A percentile compares a stretch with the other conserved stretches of the same genome.
Conservation (phyloP, 2,329 filamentous ascomycete species). For the Trichoderma atroviride region DNA sequence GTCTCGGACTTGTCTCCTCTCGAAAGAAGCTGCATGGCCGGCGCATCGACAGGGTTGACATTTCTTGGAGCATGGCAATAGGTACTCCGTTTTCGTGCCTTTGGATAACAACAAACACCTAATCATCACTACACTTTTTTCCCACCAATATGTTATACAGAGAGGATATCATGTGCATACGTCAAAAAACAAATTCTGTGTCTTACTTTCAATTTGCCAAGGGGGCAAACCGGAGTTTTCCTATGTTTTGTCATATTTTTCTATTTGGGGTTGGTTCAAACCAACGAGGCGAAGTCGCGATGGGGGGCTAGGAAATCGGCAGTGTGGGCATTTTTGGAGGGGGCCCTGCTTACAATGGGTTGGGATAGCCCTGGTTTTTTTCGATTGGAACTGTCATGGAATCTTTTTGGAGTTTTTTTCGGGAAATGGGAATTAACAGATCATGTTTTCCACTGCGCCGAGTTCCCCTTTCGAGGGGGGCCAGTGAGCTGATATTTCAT, state of each 20-base stretch:
- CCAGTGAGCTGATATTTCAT: not conserved
- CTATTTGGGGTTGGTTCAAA: conserved; percentile 17
- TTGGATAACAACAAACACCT: not conserved
- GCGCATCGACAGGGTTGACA: conserved; percentile 18
- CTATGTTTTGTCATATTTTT: conserved; percentile 19
- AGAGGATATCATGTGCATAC: conserved; percentile 27
- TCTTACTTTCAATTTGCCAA: not conserved
- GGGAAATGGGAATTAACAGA: not conserved
- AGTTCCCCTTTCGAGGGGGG: not conserved
- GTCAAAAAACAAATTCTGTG: conserved; percentile 9
- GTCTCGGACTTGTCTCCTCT: not conserved
- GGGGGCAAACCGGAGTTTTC: not conserved
- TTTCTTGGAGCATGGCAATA: not conserved
- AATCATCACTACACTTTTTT: conserved; percentile 2
- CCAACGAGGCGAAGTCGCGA: conserved; percentile 22
- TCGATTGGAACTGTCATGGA: not conserved
- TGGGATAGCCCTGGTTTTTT: conserved; percentile 4
- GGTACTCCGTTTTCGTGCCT: not conserved
- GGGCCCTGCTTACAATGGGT: conserved; percentile 18
- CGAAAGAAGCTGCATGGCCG: conserved; percentile 22
- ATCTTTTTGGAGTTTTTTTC: conserved; percentile 20
- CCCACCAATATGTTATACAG: conserved; percentile 12
- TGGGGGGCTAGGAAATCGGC: not conserved
- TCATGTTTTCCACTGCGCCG: not conserved
- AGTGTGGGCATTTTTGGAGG: not conserved